Evolutionary conservation across 2,329 filamentous ascomycete genomes (phyloP).

Genomic region (Alternaria sp.): DNA sequence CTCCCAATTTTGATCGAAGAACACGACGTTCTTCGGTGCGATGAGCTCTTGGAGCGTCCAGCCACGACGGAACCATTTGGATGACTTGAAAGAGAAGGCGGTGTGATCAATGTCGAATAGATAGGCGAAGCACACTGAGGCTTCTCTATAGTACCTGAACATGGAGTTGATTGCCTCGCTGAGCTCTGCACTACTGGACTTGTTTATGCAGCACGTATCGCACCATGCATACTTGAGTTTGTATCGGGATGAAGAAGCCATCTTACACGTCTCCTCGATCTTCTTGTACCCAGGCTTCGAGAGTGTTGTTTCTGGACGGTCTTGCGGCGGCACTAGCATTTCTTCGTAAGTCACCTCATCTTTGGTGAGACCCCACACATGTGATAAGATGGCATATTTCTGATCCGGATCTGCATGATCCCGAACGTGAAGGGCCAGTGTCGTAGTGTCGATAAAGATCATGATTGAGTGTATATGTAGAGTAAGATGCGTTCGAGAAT

Average conservation of each 20-base stretch:
- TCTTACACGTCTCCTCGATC: conserved; percentile 11
- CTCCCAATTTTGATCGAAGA: conserved; percentile 10
- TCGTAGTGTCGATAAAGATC: conserved; percentile 5
- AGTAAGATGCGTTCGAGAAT: not conserved
- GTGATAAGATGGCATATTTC: conserved; percentile 17
- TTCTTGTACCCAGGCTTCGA: conserved; percentile 15
- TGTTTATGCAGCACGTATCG: conserved; percentile 27
- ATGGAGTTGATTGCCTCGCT: conserved; percentile 6
- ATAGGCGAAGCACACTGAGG: conserved; percentile 15
- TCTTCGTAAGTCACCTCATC: conserved; percentile 15
- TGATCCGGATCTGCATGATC: not conserved
- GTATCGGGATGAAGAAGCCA: conserved; percentile 5
- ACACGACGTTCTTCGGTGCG: conserved; percentile 10
- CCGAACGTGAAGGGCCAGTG: not conserved
- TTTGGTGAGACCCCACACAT: conserved; percentile 11
- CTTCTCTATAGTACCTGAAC: conserved; percentile 18
- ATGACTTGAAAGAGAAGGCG: conserved; percentile 4
- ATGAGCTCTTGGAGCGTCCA: conserved; percentile 19
- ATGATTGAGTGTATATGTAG: not conserved
- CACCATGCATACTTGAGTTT: conserved; percentile 15
- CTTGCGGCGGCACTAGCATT: conserved; percentile 1
- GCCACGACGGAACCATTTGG: conserved; percentile 18
- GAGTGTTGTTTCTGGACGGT: conserved; percentile 2
- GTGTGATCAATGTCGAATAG: conserved; percentile 11
- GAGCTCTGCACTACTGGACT: conserved; percentile 12